Evolutionary conservation across 2,329 filamentous ascomycete species (phyloP), one percentile per base, ranked within the genome.

Genomic region (Pyricularia sp.): DNA sequence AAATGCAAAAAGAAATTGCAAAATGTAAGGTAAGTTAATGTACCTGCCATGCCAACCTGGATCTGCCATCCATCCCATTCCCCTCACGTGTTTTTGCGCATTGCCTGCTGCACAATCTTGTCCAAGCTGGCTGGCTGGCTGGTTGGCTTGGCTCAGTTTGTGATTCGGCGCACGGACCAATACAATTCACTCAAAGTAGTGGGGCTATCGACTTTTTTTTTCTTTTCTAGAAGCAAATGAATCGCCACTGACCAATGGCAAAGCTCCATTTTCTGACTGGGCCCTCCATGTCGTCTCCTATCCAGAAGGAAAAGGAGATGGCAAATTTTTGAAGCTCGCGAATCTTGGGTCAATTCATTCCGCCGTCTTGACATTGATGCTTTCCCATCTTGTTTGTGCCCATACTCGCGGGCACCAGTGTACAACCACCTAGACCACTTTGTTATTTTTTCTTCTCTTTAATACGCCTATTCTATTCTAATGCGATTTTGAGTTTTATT

Each of bases 271-370:
- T 61, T 26, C 42, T 55, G 42, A 55, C 17, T 55, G 42, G 42
- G 42, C 10, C 42, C 20, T 55, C 58, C 11, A 12, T 26, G 25
- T 25, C 58, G 58, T 61, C 58, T 61, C 58, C 58, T 25, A n/a
- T 26, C 58, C 58, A 12, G 23, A 25, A 12, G 25, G 58, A 61
- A 65, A 65, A 65, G 31, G 63, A 36, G 63, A 65, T 61, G 58
- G 58, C 58, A 61, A 68, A 68, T 33, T 36, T n/a, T 64, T 64
- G 66, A 33, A 68, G 66, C 66, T 67, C n/a, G 58, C 58, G 12
- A 61, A n/a, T 61, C 58, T 26, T 17, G 25, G n/a, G 10, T 61
- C 23, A 23, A 28, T 36, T 20, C 63, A 31, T 14, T 33, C 11
- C 14, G 26, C 26, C 20, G 20, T 33, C 23, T 26, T 26, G 33